Conservation (phyloP, 345 rosid genomes). For the Diplotaxis tenuifolia region DNA sequence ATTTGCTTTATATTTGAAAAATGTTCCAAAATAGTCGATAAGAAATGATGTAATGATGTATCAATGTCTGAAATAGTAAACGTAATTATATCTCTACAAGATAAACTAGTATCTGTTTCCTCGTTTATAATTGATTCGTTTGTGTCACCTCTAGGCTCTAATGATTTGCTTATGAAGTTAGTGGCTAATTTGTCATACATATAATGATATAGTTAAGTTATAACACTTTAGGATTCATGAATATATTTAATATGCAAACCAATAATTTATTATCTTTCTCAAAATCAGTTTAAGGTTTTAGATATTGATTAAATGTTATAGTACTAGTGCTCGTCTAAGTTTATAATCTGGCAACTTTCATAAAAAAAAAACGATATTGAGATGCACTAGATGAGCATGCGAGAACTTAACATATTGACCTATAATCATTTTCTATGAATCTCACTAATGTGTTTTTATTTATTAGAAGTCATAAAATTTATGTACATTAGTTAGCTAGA, state of each 20-base stretch:
- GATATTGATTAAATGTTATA: neutral
- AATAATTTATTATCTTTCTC: neutral
- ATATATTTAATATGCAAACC: neutral
- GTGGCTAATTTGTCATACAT: slow-evolving; percentile 27
- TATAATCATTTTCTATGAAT: neutral
- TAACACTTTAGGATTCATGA: neutral
- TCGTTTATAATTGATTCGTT: slow-evolving; percentile 17
- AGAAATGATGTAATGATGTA: slow-evolving; percentile 22
- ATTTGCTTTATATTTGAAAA: slow-evolving; percentile 14
- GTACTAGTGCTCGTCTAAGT: neutral
- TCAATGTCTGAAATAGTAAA: slow-evolving; percentile 19
- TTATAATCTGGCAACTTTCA: neutral
- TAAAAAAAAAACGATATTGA: neutral
- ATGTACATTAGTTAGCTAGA: neutral
- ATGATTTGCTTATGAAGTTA: slow-evolving; percentile 5
- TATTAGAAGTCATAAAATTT: neutral
- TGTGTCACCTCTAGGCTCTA: slow-evolving; percentile 15
- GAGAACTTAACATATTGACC: neutral
- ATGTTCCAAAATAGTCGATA: slow-evolving; percentile 13
- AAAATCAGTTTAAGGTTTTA: neutral
- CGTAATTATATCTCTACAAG: slow-evolving; percentile 28
- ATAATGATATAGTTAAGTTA: neutral
- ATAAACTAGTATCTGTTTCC: slow-evolving; percentile 12
- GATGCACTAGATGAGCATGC: neutral
- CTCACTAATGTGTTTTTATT: neutral